phyloP scores from a whole-genome alignment of 2,329 filamentous ascomycete species.

The Curvularia eragrostidis region DNA sequence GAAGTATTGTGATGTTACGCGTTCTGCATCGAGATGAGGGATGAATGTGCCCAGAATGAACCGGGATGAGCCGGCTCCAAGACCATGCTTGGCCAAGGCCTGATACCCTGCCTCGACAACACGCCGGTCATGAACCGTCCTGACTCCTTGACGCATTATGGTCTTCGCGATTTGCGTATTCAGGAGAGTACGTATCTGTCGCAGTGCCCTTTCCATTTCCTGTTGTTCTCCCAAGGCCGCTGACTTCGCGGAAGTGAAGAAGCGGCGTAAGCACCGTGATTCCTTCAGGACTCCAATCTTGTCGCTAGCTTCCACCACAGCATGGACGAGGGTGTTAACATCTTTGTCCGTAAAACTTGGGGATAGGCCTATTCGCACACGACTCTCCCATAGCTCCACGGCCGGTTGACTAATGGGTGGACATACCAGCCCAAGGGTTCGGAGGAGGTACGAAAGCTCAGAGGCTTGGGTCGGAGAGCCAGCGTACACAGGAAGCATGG shows the following conservation, averaged over 20 bases:
- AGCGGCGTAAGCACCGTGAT: neutral
- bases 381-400: constrained; percentile 6
- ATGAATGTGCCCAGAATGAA: constrained; percentile 1
- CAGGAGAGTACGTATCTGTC: neutral
- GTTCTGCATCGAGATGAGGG: neutral
- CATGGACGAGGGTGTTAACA: neutral
- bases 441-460: constrained; percentile 5
- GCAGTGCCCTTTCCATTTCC: neutral
- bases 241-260: neutral
- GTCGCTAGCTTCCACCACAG: neutral
- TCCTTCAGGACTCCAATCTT: neutral
- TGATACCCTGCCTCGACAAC: neutral
- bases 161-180: neutral
- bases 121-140: neutral
- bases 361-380: constrained; percentile 3
- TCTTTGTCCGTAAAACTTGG: neutral
- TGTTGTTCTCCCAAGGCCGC: neutral
- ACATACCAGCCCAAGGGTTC: neutral
- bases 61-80: constrained; percentile 1
- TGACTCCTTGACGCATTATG: neutral
- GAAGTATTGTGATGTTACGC: neutral
- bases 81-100: neutral
- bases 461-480: constrained; percentile 1
- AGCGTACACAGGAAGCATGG: constrained; percentile 4
- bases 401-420: neutral